phyloP scores from a whole-genome alignment of 306 rosid species.

The Dryas octopetala region DNA sequence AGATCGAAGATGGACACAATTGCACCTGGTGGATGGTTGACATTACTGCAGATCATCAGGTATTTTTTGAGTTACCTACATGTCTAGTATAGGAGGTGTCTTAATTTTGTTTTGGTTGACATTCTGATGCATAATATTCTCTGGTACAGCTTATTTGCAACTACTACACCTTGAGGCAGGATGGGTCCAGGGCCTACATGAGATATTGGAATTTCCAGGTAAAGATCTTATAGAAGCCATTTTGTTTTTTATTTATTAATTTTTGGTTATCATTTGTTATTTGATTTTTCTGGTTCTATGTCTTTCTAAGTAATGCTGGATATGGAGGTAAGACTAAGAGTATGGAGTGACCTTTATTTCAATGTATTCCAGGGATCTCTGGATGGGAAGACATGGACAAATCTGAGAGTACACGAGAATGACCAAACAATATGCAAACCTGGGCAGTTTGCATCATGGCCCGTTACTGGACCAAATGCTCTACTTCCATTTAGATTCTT shows the following conservation, averaged over 20 bases:
- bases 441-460: slow-evolving; percentile 94
- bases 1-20: slow-evolving; percentile 64
- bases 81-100: neutral
- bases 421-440: slow-evolving; percentile 75
- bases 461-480: slow-evolving; percentile 66
- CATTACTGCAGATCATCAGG: slow-evolving; percentile 86
- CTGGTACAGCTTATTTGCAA: slow-evolving; percentile 85
- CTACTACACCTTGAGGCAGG: slow-evolving; percentile 84
- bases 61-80: slow-evolving; percentile 14
- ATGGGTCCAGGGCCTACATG: slow-evolving; percentile 80
- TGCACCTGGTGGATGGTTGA: slow-evolving; percentile 94
- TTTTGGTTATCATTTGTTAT: neutral
- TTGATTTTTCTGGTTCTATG: neutral
- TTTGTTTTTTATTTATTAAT: neutral
- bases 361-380: slow-evolving; percentile 58
- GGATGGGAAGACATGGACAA: slow-evolving; percentile 85
- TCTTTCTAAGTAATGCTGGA: neutral
- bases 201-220: slow-evolving; percentile 93
- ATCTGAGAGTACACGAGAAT: slow-evolving; percentile 73
- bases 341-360: neutral
- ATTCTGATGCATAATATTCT: slow-evolving; percentile 25
- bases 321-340: neutral
- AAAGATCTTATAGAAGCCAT: neutral
- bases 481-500: slow-evolving; percentile 76
- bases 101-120: neutral